Evolutionary conservation across 768 basidiomycete species (phyloP), one percentile per base, ranked within the genome.

Genomic region (Amanita polypyramis): DNA sequence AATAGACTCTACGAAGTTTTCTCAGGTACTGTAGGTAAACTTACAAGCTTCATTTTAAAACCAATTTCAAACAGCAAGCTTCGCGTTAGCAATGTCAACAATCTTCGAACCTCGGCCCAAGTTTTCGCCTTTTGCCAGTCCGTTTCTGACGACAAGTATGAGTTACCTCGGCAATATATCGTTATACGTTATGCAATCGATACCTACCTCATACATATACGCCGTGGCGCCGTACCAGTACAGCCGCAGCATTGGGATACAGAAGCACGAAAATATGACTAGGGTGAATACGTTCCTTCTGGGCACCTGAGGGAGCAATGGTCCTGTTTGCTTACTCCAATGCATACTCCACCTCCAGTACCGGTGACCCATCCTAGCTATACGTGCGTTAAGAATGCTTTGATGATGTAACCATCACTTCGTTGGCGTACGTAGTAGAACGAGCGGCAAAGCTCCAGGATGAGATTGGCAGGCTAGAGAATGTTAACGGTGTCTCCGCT

Each of bases 71-170:
- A 90, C 14, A 94, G 55, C 25, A 27, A 30, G 17, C 15, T 17
- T 11, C 45, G 29, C 29, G 48, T 36, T 6, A 43, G 25, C 41
- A 17, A n/a, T 12, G 42, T 6, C 36, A 29, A 25, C 38, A 30
- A 12, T 7, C 14, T 33, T n/a, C 45, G 12, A 35, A 80, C 84
- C 73, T 92, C 89, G 0, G 86, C 79, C 58, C 91, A 89, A 0
- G 87, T 87, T 65, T 92, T 92, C 7, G 89, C 88, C 60, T 85
- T 88, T 63, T 89, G 77, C 89, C 89, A 92, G 58, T 86, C 77
- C 40, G 70, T 59, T 15, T 74, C 78, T 80, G 50, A 3, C 37
- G 19, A 9, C 5, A 43, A 27, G 25, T 6, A 27, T 12, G 15
- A 15, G 37, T 45, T 41, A 56, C 15, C 50, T 45, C 32, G 23